Evolutionary conservation across 345 rosid genomes (phyloP).

Genomic region (Carallia brachiata): DNA sequence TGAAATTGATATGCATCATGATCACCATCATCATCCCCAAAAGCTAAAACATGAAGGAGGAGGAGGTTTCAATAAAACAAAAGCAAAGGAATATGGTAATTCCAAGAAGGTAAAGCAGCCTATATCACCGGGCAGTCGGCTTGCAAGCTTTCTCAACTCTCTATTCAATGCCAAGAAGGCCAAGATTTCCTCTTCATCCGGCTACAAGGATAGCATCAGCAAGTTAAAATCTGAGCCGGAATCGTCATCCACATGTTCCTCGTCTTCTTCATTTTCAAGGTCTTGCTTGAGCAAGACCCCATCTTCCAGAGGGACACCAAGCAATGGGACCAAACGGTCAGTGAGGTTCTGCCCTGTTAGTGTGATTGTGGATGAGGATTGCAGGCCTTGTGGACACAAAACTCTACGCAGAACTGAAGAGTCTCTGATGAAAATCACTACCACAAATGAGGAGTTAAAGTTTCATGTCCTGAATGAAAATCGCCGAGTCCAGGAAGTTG

Average conservation of each 20-base stretch:
- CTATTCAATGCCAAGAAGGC: slow-evolving; percentile 30
- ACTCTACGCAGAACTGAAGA: slow-evolving; percentile 13
- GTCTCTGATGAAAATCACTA: not conserved
- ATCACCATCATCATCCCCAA: slow-evolving; percentile 1
- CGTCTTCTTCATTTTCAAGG: slow-evolving; percentile 33
- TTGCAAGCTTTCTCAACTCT: slow-evolving; percentile 33
- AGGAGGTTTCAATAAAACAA: slow-evolving; percentile 25
- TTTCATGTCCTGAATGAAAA: slow-evolving; percentile 43
- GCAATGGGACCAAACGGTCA: slow-evolving; percentile 25
- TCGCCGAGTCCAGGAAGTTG: slow-evolving; percentile 61
- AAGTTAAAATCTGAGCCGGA: slow-evolving; percentile 19
- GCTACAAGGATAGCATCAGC: slow-evolving; percentile 11
- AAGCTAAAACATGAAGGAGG: slow-evolving; percentile 17
- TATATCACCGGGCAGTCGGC: slow-evolving; percentile 32
- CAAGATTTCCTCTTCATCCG: slow-evolving; percentile 14
- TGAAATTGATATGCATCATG: not conserved
- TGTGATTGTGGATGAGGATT: slow-evolving; percentile 34
- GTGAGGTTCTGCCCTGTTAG: slow-evolving; percentile 35
- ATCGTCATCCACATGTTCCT: slow-evolving; percentile 24
- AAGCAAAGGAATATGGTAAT: slow-evolving; percentile 29
- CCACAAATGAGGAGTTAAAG: slow-evolving; percentile 20
- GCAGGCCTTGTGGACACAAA: slow-evolving; percentile 30
- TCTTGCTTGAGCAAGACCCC: slow-evolving; percentile 38
- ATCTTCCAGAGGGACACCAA: slow-evolving; percentile 23
- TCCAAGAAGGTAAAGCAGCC: slow-evolving; percentile 33